Evolutionary conservation across 345 rosid species (phyloP), one percentile per base, ranked within the genome.

Genomic region (Melastoma malabathricum): DNA sequence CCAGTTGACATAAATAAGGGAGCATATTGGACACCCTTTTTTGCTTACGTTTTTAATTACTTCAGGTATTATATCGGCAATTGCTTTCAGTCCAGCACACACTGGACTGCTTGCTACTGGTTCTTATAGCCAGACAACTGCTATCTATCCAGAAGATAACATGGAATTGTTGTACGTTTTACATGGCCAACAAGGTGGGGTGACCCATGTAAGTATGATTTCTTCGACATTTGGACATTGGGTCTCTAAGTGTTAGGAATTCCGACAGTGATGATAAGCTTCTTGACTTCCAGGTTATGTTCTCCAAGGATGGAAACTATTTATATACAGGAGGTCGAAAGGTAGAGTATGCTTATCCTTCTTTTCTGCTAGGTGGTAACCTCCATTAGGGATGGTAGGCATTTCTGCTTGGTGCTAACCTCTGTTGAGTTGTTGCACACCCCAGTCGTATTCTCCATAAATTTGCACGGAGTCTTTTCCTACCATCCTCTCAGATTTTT

Each of bases 161-260:
- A 87, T 92, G 98, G 98, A 92, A 74, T 86, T 82, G 39, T 64
- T 87, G 19, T 92, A 87, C 52, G 67, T 92, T 66, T 71, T 92
- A 58, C 95, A 87, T 73, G 97, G 98, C 50, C 98, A 92, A 64
- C 93, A 84, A 75, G 95, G 95, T 47, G 98, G 98, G 29, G 57
- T 92, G 59, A 92, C 97, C 34, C 98, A 84, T 67, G 97, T 92
- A 77, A 80, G 83, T 69, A 59, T 48, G 13, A 49, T 56, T 46
- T 16, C 15, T 59, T 25, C n/a, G 56, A 56, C 2, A 51, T 27
- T 29, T 14, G 48, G 16, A 16, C 18, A 51, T 47, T 41, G 18
- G 17, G 39, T 34, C 14, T 25, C 57, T 48, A n/a, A 44, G 59
- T 38, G 51, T 50, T 60, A 4, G 47, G 15, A 18, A 59, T 49